Percentiles rank a stretch among this genome's conserved stretches.
phyloP scores from a whole-genome alignment of 208 protist genomes.

The Vickermania spadyakhi region DNA sequence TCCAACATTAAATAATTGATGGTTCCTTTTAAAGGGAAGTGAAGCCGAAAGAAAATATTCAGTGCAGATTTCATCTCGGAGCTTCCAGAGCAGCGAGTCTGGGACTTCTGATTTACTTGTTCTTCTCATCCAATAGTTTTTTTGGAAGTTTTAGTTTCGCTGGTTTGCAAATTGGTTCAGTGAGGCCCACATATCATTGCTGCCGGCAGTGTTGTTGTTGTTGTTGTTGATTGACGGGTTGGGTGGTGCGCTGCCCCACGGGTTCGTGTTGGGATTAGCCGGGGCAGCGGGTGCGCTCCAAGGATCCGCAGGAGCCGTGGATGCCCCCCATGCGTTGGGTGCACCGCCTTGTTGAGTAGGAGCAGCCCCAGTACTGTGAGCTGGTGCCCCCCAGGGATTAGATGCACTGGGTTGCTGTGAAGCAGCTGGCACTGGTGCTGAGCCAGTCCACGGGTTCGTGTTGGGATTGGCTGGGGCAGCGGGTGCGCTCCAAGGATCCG shows the following conservation, averaged over 20 bases:
- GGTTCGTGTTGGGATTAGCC: background rate
- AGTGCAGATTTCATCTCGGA: too few species aligned
- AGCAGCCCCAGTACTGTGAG: too few species aligned
- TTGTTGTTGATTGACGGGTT: background rate
- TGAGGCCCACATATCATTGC: slow-evolving; percentile 34
- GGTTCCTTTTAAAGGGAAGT: too few species aligned
- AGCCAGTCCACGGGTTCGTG: slow-evolving; percentile 3
- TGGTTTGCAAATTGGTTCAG: slow-evolving; percentile 25
- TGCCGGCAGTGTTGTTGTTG: background rate
- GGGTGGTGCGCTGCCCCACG: slow-evolving; percentile 1
- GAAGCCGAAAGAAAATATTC: too few species aligned
- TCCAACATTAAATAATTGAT: too few species aligned
- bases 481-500: background rate
- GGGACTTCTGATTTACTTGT: too few species aligned
- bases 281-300: too few species aligned
- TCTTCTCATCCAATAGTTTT: background rate
- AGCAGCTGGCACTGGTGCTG: background rate
- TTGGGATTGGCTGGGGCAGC: too few species aligned
- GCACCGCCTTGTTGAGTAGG: too few species aligned
- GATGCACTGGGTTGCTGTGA: too few species aligned
- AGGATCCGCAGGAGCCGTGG: slow-evolving; percentile 5
- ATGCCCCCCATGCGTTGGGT: slow-evolving; percentile 9
- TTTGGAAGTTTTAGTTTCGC: slow-evolving; percentile 7
- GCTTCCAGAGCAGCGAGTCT: too few species aligned
- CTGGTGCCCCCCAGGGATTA: slow-evolving; percentile 1